A percentile compares a stretch with the other conserved stretches of the same genome.
Evolutionary conservation across 257 asterid genomes (phyloP).

Genomic region (Asclepias syriaca): DNA sequence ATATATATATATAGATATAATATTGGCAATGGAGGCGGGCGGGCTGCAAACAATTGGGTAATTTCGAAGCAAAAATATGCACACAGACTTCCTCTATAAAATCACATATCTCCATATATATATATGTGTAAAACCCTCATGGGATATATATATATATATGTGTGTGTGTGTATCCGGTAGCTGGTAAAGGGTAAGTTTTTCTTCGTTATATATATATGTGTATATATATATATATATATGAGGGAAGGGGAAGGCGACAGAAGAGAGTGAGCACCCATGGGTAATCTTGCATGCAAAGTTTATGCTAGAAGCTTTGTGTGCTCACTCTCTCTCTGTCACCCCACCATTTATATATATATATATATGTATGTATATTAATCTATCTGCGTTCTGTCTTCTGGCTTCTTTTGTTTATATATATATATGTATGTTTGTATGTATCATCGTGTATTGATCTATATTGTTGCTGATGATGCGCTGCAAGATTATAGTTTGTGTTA

Average conservation of each 20-base stretch:
- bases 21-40: neutral
- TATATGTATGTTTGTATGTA: too few relatives aligned
- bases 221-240: too few relatives aligned
- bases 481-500: too few relatives aligned
- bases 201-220: too few relatives aligned
- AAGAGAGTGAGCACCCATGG: slow-evolving; percentile 72
- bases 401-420: too few relatives aligned
- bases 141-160: neutral
- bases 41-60: neutral
- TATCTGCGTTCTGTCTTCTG: neutral
- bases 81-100: slow-evolving; percentile 7
- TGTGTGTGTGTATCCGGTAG: neutral
- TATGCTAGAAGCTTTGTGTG: slow-evolving; percentile 51
- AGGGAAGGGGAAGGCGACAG: slow-evolving; percentile 21
- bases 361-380: too few relatives aligned
- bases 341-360: slow-evolving; percentile 2
- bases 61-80: neutral
- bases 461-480: too few relatives aligned
- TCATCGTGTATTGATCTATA: too few relatives aligned
- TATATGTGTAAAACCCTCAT: neutral
- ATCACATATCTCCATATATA: neutral
- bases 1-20: neutral
- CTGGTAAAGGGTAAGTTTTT: neutral
- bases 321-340: slow-evolving; percentile 64
- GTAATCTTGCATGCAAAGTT: slow-evolving; percentile 33